These are phyloP conservation scores for Wickerhamomyces xylosicus DNA, from an alignment of 805 yeast species.

Conservation along the genomic window DNA sequence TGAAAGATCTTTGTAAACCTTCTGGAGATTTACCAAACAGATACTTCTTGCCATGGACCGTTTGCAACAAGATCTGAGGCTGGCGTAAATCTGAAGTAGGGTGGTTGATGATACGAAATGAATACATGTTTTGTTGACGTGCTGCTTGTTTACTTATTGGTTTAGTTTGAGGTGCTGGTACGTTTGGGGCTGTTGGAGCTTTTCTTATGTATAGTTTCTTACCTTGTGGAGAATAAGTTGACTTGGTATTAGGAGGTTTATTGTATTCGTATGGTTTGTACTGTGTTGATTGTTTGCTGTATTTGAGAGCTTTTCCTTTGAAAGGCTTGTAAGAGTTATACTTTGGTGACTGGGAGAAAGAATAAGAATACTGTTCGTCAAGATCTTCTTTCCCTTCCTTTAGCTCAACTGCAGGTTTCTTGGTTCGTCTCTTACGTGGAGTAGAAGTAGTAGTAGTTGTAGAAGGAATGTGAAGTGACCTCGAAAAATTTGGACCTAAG, in stretches of 20 bases:
- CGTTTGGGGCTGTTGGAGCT: not conserved
- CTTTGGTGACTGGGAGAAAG: no score
- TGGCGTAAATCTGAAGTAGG: slow-evolving; percentile 50
- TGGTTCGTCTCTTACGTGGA: not conserved
- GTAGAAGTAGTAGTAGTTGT: not conserved
- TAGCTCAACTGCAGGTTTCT: not conserved
- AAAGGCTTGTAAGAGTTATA: no score
- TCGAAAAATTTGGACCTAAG: no score
- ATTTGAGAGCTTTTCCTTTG: no score
- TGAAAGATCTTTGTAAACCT: slow-evolving; percentile 72
- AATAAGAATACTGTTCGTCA: no score
- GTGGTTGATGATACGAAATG: slow-evolving; percentile 43
- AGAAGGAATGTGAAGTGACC: no score
- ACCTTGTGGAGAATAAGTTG: no score
- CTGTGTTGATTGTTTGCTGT: no score
- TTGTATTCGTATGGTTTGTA: no score
- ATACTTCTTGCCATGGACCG: slow-evolving; percentile 30
- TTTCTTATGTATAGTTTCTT: not conserved
- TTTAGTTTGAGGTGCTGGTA: not conserved
- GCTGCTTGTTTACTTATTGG: slow-evolving; percentile 6
- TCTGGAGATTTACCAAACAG: slow-evolving; percentile 77
- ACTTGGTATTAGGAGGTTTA: no score
- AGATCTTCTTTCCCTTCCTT: no score
- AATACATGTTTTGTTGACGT: slow-evolving; percentile 27
- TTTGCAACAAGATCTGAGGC: slow-evolving; percentile 41